Base-by-base conservation (phyloP, 768 basidiomycete genomes). In the Agaricus sinodeliciosus region DNA sequence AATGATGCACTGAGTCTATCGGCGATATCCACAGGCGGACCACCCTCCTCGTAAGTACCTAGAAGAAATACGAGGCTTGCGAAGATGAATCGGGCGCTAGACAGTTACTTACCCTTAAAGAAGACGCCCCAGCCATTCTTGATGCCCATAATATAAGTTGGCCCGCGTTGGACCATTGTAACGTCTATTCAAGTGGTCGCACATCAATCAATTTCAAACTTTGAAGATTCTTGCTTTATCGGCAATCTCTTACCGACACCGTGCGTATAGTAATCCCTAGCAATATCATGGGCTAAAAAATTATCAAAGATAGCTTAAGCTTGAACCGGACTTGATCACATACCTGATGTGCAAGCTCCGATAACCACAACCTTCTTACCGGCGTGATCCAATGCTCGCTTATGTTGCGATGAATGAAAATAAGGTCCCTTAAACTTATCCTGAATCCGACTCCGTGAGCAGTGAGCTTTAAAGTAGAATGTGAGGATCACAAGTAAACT, bases 301-400 rank as follows among this genome's bases (percentile, higher is more conserved):
- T 8, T 31, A 11, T 7, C 18, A 28, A 13, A 11, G 15, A 16
- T 27, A 27, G 27, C 15, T 12, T 9, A 4, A 16, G 40, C 25
- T 28, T 0, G 40, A 31, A 31, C 31, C 7, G 6, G 4, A 3
- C 6, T 11, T 11, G 13, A n/a, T 19, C 11, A 47, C 62, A 3
- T 41, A 68, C 69, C 69, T 13, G 81, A n/a, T 22, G 78, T 84
- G 39, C 81, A 80, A n/a, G 84, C 77, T 13, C 86, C 85, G 2
- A 88, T 69, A 15, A 87, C 71, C 0, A 87, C 69, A 6, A 78
- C 83, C 57, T 80, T 84, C 69, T 86, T 85, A 3, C 83, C 83
- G 4, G 65, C 54, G 56, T 78, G 76, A 27, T 76, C 77, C 2
- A 65, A 56, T 0, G 79, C 79, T 6, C 69, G 68, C 18, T 71